phyloP scores from a whole-genome alignment of 2,329 filamentous ascomycete species.

The Geosmithia morbida region DNA sequence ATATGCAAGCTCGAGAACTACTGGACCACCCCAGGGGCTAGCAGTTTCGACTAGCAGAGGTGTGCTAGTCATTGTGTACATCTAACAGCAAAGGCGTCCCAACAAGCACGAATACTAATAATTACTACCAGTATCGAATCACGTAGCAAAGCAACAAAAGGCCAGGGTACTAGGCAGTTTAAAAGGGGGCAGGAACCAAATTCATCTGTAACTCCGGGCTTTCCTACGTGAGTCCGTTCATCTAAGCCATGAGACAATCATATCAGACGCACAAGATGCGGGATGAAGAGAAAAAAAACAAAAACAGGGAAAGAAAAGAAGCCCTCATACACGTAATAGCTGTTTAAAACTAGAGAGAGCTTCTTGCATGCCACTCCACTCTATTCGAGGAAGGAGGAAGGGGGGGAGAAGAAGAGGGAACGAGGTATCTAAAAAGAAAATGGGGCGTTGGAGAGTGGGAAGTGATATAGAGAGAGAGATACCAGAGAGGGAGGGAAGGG shows the following conservation, averaged over 20 bases:
- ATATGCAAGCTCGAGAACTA: no score
- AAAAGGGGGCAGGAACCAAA: background rate
- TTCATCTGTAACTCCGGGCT: background rate
- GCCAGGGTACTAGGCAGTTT: no score
- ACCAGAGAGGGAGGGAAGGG: background rate
- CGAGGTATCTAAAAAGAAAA: background rate
- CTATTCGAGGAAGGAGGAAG: no score
- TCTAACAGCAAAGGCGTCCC: no score
- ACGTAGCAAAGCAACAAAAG: no score
- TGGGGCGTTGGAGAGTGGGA: background rate
- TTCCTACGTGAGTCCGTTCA: background rate
- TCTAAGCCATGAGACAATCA: background rate
- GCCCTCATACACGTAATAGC: background rate
- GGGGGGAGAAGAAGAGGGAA: background rate
- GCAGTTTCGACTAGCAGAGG: no score
- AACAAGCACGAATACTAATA: no score
- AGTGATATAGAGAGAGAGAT: background rate
- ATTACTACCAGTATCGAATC: no score
- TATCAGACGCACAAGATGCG: background rate
- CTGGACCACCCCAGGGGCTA: no score
- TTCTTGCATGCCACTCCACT: background rate
- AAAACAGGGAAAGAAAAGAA: background rate
- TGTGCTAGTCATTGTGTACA: no score
- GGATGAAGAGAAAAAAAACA: background rate
- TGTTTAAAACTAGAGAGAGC: background rate